phyloP scores from a whole-genome alignment of 345 rosid species.

The Hypericum androsaemum region DNA sequence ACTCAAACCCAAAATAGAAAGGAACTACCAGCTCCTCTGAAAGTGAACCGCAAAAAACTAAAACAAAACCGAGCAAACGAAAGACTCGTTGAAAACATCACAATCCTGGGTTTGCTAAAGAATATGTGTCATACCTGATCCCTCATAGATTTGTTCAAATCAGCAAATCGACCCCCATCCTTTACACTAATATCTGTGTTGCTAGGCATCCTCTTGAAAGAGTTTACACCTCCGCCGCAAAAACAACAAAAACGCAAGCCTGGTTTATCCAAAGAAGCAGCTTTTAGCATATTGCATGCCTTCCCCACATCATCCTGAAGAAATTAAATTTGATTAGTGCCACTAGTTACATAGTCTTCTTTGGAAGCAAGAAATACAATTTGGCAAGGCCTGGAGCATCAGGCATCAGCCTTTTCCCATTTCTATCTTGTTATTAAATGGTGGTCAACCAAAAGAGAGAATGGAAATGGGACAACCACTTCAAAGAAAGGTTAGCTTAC shows the following conservation, averaged over 20 bases:
- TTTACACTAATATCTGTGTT: constrained; percentile 28
- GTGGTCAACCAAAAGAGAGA: too few relatives aligned
- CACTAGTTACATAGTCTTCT: neutral
- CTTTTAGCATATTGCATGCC: constrained; percentile 40
- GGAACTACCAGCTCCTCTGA: too few relatives aligned
- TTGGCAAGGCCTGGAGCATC: too few relatives aligned
- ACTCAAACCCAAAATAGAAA: too few relatives aligned
- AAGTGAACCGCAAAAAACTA: too few relatives aligned
- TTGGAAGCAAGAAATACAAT: too few relatives aligned
- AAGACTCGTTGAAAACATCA: neutral
- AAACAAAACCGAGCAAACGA: too few relatives aligned
- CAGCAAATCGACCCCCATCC: constrained; percentile 22
- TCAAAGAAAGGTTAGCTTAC: too few relatives aligned
- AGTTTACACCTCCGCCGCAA: constrained; percentile 41
- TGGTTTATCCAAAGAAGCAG: constrained; percentile 32
- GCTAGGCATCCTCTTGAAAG: constrained; percentile 45
- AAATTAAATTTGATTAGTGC: constrained; percentile 5
- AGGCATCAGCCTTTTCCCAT: too few relatives aligned
- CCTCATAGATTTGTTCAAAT: constrained; percentile 25
- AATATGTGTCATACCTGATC: constrained; percentile 45
- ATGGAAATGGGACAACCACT: too few relatives aligned
- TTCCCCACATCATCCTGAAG: constrained; percentile 59
- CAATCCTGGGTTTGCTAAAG: constrained; percentile 13
- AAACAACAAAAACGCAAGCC: constrained; percentile 35
- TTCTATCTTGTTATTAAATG: too few relatives aligned